Evolutionary conservation across 2,329 filamentous ascomycete genomes (phyloP), one percentile per base, ranked within the genome.

Genomic region (Nothopassalora personata): DNA sequence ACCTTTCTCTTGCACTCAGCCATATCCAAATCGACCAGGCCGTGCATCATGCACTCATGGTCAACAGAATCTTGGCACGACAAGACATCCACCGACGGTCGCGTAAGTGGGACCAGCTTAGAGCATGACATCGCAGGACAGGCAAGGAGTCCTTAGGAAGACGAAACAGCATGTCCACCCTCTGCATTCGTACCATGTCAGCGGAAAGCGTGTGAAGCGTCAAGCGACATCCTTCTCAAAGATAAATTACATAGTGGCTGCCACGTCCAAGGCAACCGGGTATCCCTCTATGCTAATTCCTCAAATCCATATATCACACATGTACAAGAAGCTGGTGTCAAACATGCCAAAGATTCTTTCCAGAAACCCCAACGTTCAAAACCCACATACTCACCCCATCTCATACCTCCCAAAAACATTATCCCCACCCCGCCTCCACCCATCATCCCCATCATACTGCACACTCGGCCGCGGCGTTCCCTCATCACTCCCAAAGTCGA

Each of bases 391-490:
- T 47, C 52, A 61, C 5, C 31, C 46, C 45, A 45, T 39, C n/a
- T 56, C 43, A 34, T 56, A 50, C 39, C 52, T 13, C 15, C 56
- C 31, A 47, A 58, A 58, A n/a, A 50, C 45, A 11, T 2, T 49
- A 43, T 58, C 56, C 19, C 56, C 51, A 39, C 31, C 45, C 10
- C 31, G 47, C 52, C 53, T 48, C 59, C 59, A 58, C 13, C 56
- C 59, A 50, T 61, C 59, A 9, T 53, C 59, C 19, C 59, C 56
- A 48, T 58, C 47, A 19, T 43, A 13, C 39, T 43, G 39, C 39
- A 15, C 39, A n/a, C 27, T 18, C 10, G 23, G 8, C 49, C 49
- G 4, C 13, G 30, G 27, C 49, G 8, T 30, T 8, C 27, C 27
- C 27, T 43, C 58, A 7, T 50, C 55, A 34, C 53, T 33, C 7